A percentile compares a stretch with the other conserved stretches of the same genome.
phyloP scores from a whole-genome alignment of 768 basidiomycete genomes.

The Lentinula guzmanii region DNA sequence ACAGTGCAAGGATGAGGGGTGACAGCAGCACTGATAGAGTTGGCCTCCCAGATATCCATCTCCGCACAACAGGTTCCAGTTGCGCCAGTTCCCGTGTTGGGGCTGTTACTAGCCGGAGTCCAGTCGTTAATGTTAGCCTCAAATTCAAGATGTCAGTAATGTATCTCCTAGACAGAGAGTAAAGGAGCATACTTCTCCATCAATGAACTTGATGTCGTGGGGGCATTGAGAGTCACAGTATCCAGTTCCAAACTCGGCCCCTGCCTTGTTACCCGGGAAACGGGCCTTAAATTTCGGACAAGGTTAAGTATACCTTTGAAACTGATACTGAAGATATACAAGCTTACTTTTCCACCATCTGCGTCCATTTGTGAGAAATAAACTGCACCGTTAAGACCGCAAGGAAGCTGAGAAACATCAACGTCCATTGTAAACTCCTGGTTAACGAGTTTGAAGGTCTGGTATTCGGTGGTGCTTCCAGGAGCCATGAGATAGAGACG shows the following conservation, averaged over 20 bases:
- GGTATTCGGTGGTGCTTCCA: constrained; percentile 23
- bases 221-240: constrained; percentile 67
- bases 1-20: constrained; percentile 37
- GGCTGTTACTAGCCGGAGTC: constrained; percentile 12
- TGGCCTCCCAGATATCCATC: constrained; percentile 32
- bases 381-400: constrained; percentile 42
- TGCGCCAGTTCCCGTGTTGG: constrained; percentile 31
- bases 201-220: constrained; percentile 56
- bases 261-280: constrained; percentile 49
- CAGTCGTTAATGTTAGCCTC: constrained; percentile 38
- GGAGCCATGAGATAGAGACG: constrained; percentile 26
- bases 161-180: not conserved
- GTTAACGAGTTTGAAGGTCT: constrained; percentile 23
- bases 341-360: constrained; percentile 40
- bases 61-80: constrained; percentile 32
- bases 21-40: constrained; percentile 30
- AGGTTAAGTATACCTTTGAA: not conserved
- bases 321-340: not conserved
- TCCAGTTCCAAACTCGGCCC: constrained; percentile 52
- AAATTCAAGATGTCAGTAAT: not conserved
- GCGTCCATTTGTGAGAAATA: constrained; percentile 42
- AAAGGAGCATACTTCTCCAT: constrained; percentile 31
- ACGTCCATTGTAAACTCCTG: constrained; percentile 45
- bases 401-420: constrained; percentile 40
- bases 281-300: constrained; percentile 6